Percentiles rank a stretch among this genome's conserved stretches.
Conservation (phyloP, 2,329 filamentous ascomycete species). For the Paecilomyces niveus region DNA sequence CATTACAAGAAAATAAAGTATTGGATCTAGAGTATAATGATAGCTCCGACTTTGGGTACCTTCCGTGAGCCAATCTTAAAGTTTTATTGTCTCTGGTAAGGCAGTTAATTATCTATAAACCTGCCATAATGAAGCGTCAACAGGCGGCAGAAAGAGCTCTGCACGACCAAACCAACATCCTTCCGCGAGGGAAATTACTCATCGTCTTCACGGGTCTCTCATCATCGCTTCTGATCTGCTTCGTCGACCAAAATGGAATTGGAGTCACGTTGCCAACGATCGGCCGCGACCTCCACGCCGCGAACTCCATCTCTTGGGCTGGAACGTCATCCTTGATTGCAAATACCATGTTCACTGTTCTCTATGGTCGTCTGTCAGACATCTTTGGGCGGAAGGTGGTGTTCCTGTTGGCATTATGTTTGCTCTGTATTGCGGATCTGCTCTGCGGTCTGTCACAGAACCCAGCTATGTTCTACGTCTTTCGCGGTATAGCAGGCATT, state of each 20-base stretch:
- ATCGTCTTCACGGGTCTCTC: conserved; percentile 47
- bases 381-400: conserved; percentile 56
- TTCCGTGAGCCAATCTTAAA: background rate
- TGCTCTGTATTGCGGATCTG: conserved; percentile 52
- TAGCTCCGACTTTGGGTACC: background rate
- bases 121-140: conserved; percentile 23
- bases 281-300: conserved; percentile 39
- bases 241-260: conserved; percentile 53
- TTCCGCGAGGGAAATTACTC: conserved; percentile 42
- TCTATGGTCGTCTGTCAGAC: conserved; percentile 57
- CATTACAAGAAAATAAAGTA: background rate
- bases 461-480: conserved; percentile 54
- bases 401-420: conserved; percentile 45
- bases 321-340: conserved; percentile 64
- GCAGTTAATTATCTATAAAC: conserved; percentile 3
- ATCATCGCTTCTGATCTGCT: conserved; percentile 48
- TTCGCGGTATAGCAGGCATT: conserved; percentile 55
- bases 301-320: conserved; percentile 57
- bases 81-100: background rate
- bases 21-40: background rate
- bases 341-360: conserved; percentile 57
- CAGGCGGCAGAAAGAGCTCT: conserved; percentile 38
- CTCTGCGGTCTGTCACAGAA: conserved; percentile 52
- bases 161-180: conserved; percentile 52
- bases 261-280: conserved; percentile 48